Percentiles rank a stretch among this genome's conserved stretches.
These are phyloP conservation scores for Ganoderma leucocontextum DNA, from an alignment of 1,284 basidiomycete genomes.

Conservation along the genomic window DNA sequence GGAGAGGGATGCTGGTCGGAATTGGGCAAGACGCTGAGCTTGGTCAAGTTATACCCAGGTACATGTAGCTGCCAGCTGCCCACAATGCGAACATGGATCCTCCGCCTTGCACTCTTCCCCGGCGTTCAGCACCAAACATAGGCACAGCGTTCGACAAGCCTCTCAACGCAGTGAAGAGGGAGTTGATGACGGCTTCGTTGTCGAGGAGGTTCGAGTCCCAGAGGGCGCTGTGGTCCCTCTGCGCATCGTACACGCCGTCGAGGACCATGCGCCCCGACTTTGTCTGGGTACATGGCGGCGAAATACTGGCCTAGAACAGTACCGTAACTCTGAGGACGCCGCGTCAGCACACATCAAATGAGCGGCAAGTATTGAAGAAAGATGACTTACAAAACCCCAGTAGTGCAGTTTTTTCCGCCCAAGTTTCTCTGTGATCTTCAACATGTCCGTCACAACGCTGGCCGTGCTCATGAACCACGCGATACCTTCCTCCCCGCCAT, in stretches of 20 bases:
- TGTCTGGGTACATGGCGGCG: slow-evolving; percentile 56
- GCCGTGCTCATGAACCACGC: slow-evolving; percentile 53
- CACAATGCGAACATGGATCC: too few relatives aligned
- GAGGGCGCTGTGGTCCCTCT: slow-evolving; percentile 35
- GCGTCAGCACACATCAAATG: background rate
- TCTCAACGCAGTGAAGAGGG: slow-evolving; percentile 41
- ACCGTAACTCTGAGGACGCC: slow-evolving; percentile 47
- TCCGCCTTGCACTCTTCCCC: background rate
- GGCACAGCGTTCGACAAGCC: slow-evolving; percentile 8
- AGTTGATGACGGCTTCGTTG: slow-evolving; percentile 40
- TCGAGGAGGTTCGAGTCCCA: slow-evolving; percentile 41
- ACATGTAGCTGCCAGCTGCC: too few relatives aligned
- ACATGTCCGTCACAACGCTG: slow-evolving; percentile 53
- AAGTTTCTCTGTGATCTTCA: slow-evolving; percentile 52
- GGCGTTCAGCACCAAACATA: background rate
- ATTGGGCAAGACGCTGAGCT: too few relatives aligned
- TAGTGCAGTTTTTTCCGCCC: slow-evolving; percentile 57
- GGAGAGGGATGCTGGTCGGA: too few relatives aligned
- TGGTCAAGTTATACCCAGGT: too few relatives aligned
- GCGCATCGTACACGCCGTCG: slow-evolving; percentile 42
- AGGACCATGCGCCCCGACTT: slow-evolving; percentile 43
- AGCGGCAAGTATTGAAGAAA: too few relatives aligned
- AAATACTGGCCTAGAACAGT: slow-evolving; percentile 52
- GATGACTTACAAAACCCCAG: slow-evolving; percentile 57
- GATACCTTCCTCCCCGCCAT: slow-evolving; percentile 40